Evolutionary conservation across 148 eudicot species (phyloP).

Genomic region (Rheum nobile): DNA sequence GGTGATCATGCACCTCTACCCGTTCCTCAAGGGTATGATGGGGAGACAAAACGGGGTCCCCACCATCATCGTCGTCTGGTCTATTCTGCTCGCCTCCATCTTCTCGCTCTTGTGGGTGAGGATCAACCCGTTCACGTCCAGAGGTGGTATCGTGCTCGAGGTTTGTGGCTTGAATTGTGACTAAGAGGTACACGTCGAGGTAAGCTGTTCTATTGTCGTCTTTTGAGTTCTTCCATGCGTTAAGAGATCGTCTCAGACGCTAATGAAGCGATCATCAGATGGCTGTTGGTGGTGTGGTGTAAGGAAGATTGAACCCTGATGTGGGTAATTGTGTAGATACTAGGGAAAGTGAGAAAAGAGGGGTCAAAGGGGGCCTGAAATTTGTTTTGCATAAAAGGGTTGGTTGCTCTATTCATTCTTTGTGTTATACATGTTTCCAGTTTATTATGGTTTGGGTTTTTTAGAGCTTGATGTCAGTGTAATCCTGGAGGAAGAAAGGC

Average conservation of each 20-base stretch:
- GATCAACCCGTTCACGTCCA: slow-evolving; percentile 65
- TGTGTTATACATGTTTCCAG: slow-evolving; percentile 19
- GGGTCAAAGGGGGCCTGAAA: slow-evolving; percentile 7
- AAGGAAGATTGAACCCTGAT: not conserved
- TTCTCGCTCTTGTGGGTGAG: slow-evolving; percentile 89
- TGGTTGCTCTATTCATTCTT: slow-evolving; percentile 27
- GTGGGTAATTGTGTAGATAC: slow-evolving; percentile 21
- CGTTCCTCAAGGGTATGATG: slow-evolving; percentile 93
- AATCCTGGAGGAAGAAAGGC: too few species aligned
- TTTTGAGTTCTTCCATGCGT: not conserved
- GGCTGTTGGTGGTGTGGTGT: too few species aligned
- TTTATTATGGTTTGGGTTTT: not conserved
- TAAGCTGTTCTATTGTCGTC: too few species aligned
- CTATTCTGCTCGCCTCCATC: slow-evolving; percentile 80
- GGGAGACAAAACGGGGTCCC: slow-evolving; percentile 65
- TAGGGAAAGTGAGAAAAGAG: not conserved
- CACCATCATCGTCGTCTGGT: slow-evolving; percentile 86
- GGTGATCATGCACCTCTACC: slow-evolving; percentile 93
- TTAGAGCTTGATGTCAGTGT: slow-evolving; percentile 25
- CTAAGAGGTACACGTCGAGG: slow-evolving; percentile 20
- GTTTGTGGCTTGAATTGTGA: slow-evolving; percentile 90
- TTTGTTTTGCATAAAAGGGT: slow-evolving; percentile 15
- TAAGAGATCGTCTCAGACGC: not conserved
- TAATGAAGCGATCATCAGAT: too few species aligned
- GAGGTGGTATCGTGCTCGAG: slow-evolving; percentile 67